A percentile compares a stretch with the other conserved stretches of the same genome.
Conservation (phyloP, 345 rosid genomes). For the Cochlearia excelsa region DNA sequence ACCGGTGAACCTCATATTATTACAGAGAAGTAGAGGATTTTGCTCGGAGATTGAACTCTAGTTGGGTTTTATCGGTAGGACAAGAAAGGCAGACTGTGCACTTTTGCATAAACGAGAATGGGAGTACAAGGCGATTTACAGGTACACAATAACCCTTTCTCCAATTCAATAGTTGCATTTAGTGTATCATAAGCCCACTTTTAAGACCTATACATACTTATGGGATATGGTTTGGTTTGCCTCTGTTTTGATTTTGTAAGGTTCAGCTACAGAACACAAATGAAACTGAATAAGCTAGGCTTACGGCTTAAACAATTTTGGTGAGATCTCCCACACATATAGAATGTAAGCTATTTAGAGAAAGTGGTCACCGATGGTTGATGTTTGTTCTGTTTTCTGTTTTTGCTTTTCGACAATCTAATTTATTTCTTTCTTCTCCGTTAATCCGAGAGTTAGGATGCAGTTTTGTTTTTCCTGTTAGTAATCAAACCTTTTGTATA, state of each 20-base stretch:
- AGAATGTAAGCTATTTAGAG: slow-evolving; percentile 36
- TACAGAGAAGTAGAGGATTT: slow-evolving; percentile 91
- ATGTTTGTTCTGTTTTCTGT: slow-evolving; percentile 15
- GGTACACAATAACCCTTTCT: slow-evolving; percentile 33
- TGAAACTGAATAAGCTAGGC: slow-evolving; percentile 28
- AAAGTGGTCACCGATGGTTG: slow-evolving; percentile 20
- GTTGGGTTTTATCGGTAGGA: slow-evolving; percentile 68
- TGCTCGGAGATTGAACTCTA: slow-evolving; percentile 86
- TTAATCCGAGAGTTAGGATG: slow-evolving; percentile 31
- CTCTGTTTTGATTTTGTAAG: slow-evolving; percentile 30
- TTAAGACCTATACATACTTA: slow-evolving; percentile 17
- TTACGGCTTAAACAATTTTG: slow-evolving; percentile 39
- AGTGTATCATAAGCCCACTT: not conserved
- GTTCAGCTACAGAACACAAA: slow-evolving; percentile 37
- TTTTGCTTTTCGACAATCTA: slow-evolving; percentile 12
- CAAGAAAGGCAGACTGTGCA: slow-evolving; percentile 54
- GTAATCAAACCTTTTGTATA: slow-evolving; percentile 28
- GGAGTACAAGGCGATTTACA: slow-evolving; percentile 46
- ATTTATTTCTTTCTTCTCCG: slow-evolving; percentile 22
- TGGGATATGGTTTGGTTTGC: slow-evolving; percentile 25
- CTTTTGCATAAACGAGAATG: slow-evolving; percentile 54
- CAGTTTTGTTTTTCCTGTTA: slow-evolving; percentile 26
- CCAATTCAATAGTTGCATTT: not conserved
- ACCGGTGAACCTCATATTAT: slow-evolving; percentile 13
- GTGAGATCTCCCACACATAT: slow-evolving; percentile 23